phyloP scores from a whole-genome alignment of 192 early-diverging fungal species.

The Chytriomyces sp. region DNA sequence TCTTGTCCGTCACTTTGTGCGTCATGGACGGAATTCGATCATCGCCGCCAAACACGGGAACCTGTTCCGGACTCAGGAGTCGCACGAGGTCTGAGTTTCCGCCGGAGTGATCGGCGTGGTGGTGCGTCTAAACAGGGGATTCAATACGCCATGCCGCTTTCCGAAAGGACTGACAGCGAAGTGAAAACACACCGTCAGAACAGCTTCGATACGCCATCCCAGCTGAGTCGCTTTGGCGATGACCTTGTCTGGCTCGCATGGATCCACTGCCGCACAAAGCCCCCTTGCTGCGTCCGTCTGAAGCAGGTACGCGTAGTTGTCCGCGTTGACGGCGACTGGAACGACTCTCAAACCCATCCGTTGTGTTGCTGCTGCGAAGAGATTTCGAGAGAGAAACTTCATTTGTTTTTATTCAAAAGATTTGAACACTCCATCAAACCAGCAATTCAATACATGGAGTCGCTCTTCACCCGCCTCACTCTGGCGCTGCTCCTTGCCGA shows the following conservation, averaged over 20 bases:
- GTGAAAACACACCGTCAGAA: constrained; percentile 43
- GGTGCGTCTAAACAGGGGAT: constrained; percentile 70
- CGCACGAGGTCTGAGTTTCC: constrained; percentile 71
- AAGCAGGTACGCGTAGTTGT: constrained; percentile 39
- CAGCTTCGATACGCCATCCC: constrained; percentile 15
- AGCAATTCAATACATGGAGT: not conserved
- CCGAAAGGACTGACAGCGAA: not conserved
- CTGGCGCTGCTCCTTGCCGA: not conserved
- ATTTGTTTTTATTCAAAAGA: constrained; percentile 51
- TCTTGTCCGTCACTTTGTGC: constrained; percentile 70
- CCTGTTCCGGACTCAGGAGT: constrained; percentile 43
- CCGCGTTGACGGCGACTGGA: constrained; percentile 33
- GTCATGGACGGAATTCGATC: constrained; percentile 82
- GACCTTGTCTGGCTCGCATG: constrained; percentile 31
- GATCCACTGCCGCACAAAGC: constrained; percentile 34
- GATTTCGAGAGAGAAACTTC: constrained; percentile 47
- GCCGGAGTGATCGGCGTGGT: constrained; percentile 88
- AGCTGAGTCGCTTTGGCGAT: not conserved
- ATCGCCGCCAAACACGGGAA: constrained; percentile 86
- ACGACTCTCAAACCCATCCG: not conserved
- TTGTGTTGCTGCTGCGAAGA: not conserved
- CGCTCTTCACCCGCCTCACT: not conserved
- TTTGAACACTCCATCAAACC: not conserved
- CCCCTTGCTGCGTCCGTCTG: constrained; percentile 1
- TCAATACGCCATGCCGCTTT: too few species aligned